Evolutionary conservation across 2,329 filamentous ascomycete genomes (phyloP), one percentile per base, ranked within the genome.

Genomic region (Didymella pomorum): DNA sequence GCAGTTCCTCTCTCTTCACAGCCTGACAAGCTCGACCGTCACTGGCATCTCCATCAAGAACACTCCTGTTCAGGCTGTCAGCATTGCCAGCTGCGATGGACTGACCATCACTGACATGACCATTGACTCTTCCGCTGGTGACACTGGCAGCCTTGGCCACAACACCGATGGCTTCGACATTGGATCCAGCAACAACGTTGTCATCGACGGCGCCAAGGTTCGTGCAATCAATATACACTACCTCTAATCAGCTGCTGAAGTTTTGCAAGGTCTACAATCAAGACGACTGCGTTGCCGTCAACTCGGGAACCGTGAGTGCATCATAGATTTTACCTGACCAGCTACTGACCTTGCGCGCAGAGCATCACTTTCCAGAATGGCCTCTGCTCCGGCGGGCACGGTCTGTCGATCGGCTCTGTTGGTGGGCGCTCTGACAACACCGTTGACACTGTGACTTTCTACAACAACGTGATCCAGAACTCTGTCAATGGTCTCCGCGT

Each of bases 121-220:
- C 11, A 82, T 88, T 60, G 82, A 88, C 68, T 83, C 86, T 75
- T 80, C 80, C 6, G 84, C 76, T 12, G 86, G 86, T 26, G 81
- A 84, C 61, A 60, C 66, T 9, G 70, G 67, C 2, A 51, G 56
- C 7, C 58, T 62, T 26, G 73, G 74, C 35, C 73, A 76, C 65
- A 86, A 86, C 76, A 86, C 84, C 1, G 84, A 86, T 66, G 82
- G 75, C 0, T 87, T 87, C 61, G 84, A 87, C 56, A 79, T 87
- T 52, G 81, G 82, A 35, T 75, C 70, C 10, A 81, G 78, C 18
- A 77, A 72, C 42, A 78, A 78, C 26, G 74, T 86, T 25, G 78
- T 77, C 29, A 85, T 86, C 64, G 75, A 76, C 41, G 79, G 79
- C 28, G 82, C 83, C 26, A 28, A 28, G 26, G 26, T 28, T 28